Conservation (phyloP, 768 basidiomycete species). For the Rhodocollybia butyracea region DNA sequence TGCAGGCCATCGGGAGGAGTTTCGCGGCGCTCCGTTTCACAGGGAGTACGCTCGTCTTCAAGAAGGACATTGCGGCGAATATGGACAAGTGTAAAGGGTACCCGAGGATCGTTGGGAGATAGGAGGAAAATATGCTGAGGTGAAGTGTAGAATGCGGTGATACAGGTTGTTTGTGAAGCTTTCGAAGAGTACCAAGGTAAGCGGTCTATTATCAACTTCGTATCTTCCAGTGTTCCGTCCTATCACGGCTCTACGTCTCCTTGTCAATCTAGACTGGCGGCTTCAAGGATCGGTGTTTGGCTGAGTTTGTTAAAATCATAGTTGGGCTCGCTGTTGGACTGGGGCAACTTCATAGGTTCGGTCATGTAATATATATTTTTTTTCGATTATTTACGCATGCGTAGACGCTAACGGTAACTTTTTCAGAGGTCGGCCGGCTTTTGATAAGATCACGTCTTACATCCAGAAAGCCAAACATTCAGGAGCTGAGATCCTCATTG, state of each 20-base stretch:
- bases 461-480: constrained; percentile 83
- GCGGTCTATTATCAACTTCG: not conserved
- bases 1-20: constrained; percentile 67
- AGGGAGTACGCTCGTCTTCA: constrained; percentile 92
- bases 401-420: constrained; percentile 2
- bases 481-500: constrained; percentile 87
- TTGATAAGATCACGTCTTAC: constrained; percentile 80
- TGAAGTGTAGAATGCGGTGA: constrained; percentile 84
- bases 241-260: constrained; percentile 91
- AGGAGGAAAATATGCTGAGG: constrained; percentile 99
- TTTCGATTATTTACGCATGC: not conserved
- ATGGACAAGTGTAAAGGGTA: constrained; percentile 85
- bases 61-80: constrained; percentile 86
- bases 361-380: constrained; percentile 70
- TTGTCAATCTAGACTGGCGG: constrained; percentile 78
- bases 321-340: constrained; percentile 76
- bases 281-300: constrained; percentile 78
- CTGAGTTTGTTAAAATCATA: constrained; percentile 79
- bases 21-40: constrained; percentile 97
- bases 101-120: constrained; percentile 98
- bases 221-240: constrained; percentile 81
- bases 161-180: constrained; percentile 82
- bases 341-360: constrained; percentile 89
- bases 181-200: constrained; percentile 97
- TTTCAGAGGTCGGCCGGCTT: constrained; percentile 79